Base-by-base conservation (phyloP, 2,329 filamentous ascomycete genomes). In the Paecilomyces variotii region DNA sequence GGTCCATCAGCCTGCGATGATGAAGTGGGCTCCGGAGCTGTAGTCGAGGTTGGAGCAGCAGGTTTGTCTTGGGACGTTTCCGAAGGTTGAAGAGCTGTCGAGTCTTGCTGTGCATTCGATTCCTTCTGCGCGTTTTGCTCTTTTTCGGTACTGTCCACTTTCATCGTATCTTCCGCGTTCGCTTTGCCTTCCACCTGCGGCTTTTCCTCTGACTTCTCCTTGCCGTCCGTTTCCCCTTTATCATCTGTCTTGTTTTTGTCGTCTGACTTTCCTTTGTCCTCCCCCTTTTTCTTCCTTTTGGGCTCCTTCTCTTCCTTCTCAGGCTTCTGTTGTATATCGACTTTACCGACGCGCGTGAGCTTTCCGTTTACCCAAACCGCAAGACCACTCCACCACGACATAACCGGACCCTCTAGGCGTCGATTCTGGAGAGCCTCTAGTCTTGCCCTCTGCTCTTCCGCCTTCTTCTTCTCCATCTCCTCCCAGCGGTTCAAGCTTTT, bases 401-500 rank as follows among this genome's bases (percentile, higher is more conserved):
- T 87, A 10, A 97, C 90, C 0, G 94, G 91, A 0, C 94, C 94
- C 57, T 93, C 87, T 7, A 97, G 82, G 55, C 89, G 90, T 54
- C 92, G 85, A 71, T 91, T 90, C 67, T 96, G 89, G 65, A 97
- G 79, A 12, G 93, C 94, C 45, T 93, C 91, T 54, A 97, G 80
- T 75, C 89, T 93, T 49, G 87, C 88, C 63, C 86, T 84, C 61
- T 93, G 84, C 69, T 96, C 89, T 67, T 93, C 90, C 64, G 92
- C 89, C 59, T 93, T 86, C 71, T 88, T 86, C 75, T 91, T 91
- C 76, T 99, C 94, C 5, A 91, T 90, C 72, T 91, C 88, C 73
- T 97, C 92, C 92, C 93, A 97, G 58, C 90, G 83, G 69, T 93
- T 97, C 68, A 96, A 77, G 73, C 88, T 97, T 80, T 90, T 95